Evolutionary conservation across 2,329 filamentous ascomycete species (phyloP), one percentile per base, ranked within the genome.

Genomic region (Sclerotinia subarctica): DNA sequence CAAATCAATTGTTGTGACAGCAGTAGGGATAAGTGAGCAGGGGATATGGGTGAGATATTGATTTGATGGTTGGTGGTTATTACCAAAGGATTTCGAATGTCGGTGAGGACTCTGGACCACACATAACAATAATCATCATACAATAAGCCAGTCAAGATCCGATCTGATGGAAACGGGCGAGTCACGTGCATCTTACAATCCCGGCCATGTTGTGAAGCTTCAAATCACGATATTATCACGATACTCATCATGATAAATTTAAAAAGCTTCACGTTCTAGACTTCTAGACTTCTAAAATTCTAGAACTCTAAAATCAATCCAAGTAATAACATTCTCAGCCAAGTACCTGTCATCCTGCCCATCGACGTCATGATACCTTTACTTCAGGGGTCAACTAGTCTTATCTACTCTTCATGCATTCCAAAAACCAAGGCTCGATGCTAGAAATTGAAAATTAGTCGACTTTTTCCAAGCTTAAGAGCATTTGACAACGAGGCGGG

Each of bases 281-380:
- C 13, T 35, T 35, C 35, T 10, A 8, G 32, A 32, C 5, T 35
- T 35, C 35, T 35, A 38, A 38, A 15, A 38, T 19, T 49, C 19
- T 10, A 1, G 8, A 38, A 38, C 38, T 38, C 38, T 38, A 24
- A 3, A 51, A 35, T 49, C 44, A n/a, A 15, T 32, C 11, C 26
- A 49, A 24, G 10, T 17, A 49, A 35, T 19, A 29, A n/a, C 38
- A 42, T 54, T n/a, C 29, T 13, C 21, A 35, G 29, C 53, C 3
- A 26, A 49, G 26, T 24, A 44, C n/a, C n/a, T n/a, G n/a, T n/a
- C n/a, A 56, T 29, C 3, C 21, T 8, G 29, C n/a, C 29, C 53
- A 57, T 13, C 35, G 29, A 62, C 46, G 29, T 62, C 59, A 62
- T 62, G 59, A 26, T 17, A 13, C 44, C 44, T 51, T 26, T 38